These are phyloP conservation scores for Phytopythium cucurbitacearum DNA, from an alignment of 352 stramenopile species.

Conservation along the genomic window DNA sequence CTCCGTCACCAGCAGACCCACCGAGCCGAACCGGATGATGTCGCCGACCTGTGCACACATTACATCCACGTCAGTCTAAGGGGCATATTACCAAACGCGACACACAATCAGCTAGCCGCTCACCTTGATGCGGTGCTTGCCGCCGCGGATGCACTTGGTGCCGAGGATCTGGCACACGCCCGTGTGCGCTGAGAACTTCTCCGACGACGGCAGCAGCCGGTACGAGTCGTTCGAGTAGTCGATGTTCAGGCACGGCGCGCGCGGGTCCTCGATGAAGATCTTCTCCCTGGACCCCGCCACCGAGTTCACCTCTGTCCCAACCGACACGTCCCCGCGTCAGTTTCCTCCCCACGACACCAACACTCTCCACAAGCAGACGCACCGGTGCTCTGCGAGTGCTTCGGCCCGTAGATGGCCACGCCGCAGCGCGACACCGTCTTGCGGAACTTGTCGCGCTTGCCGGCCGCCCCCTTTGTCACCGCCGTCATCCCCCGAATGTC, in stretches of 20 bases:
- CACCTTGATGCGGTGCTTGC: constrained; percentile 64
- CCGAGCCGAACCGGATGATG: constrained; percentile 83
- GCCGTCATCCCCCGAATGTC: constrained; percentile 87
- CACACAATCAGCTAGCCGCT: background rate
- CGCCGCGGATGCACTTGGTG: constrained; percentile 81
- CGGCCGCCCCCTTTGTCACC: constrained; percentile 77
- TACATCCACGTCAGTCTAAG: background rate
- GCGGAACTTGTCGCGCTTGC: constrained; percentile 87
- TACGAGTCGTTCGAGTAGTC: constrained; percentile 87
- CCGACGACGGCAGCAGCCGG: constrained; percentile 74
- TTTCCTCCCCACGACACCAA: background rate
- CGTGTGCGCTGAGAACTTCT: constrained; percentile 86
- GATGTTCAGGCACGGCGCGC: constrained; percentile 79
- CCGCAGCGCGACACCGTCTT: constrained; percentile 83
- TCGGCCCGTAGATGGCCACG: constrained; percentile 85
- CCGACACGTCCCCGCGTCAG: background rate
- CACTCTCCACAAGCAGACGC: constrained; percentile 9
- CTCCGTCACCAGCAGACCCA: constrained; percentile 78
- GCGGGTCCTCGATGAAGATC: constrained; percentile 87
- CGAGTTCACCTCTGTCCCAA: constrained; percentile 18
- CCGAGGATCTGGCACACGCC: constrained; percentile 85
- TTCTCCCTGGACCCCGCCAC: constrained; percentile 46
- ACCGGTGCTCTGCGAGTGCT: constrained; percentile 59
- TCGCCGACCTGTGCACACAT: constrained; percentile 44
- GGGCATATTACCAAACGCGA: background rate